These are phyloP conservation scores for Tolypocladium cylindrosporum DNA, from an alignment of 2,329 filamentous ascomycete species.

Conservation along the genomic window DNA sequence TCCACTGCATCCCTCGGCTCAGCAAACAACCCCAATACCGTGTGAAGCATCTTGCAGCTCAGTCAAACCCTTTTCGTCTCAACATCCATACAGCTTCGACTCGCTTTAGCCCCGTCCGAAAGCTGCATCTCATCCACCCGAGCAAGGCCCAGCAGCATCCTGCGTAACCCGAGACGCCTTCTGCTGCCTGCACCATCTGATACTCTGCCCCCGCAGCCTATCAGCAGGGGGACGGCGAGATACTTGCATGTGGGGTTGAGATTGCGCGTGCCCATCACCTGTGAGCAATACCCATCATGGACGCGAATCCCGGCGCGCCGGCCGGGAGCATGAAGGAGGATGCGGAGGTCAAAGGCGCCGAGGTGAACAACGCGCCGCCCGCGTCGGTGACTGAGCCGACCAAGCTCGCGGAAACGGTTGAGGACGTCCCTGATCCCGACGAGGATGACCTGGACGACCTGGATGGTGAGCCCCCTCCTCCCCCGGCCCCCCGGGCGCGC, in stretches of 20 bases:
- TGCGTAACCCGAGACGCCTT: not conserved
- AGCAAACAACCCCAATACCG: not conserved
- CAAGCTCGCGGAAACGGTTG: slow-evolving; percentile 17
- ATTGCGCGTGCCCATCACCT: not conserved
- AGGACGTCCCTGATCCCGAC: slow-evolving; percentile 74
- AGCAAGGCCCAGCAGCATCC: not conserved
- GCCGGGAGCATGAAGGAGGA: slow-evolving; percentile 13
- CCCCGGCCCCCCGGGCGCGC: no score
- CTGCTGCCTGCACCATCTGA: not conserved
- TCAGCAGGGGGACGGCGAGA: not conserved
- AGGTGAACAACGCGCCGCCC: not conserved
- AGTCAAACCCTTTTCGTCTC: not conserved
- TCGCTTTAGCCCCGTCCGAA: not conserved
- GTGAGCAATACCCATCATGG: slow-evolving; percentile 12
- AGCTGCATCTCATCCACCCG: not conserved
- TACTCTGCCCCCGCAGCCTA: not conserved
- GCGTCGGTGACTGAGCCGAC: not conserved
- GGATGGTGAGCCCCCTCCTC: slow-evolving; percentile 56
- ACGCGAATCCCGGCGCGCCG: slow-evolving; percentile 7
- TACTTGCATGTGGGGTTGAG: slow-evolving; percentile 8
- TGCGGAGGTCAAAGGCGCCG: slow-evolving; percentile 7
- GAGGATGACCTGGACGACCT: slow-evolving; percentile 88
- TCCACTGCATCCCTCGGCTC: slow-evolving; percentile 5
- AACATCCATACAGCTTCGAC: not conserved
- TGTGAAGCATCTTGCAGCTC: not conserved